Conservation (phyloP, 192 early-diverging fungal genomes). For the Phlyctochytrium arcticum region DNA sequence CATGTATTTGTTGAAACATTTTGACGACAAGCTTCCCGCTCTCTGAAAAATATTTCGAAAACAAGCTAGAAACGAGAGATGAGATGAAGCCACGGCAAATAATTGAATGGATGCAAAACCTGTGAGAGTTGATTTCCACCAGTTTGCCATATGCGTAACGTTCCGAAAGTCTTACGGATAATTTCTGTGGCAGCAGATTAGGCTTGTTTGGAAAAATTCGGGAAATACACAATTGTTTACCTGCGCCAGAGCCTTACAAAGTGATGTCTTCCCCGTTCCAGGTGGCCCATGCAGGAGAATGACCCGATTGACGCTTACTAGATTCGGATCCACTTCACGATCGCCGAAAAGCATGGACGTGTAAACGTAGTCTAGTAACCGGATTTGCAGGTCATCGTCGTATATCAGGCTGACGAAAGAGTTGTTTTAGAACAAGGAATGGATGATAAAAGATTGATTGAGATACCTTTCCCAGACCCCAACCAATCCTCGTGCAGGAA, state of each 20-base stretch:
- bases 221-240: conserved; percentile 6
- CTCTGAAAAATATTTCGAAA: conserved; percentile 76
- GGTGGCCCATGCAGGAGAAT: conserved; percentile 66
- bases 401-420: conserved; percentile 58
- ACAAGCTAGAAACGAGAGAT: conserved; percentile 37
- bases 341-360: conserved; percentile 63
- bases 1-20: conserved; percentile 56
- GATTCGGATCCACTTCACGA: conserved; percentile 43
- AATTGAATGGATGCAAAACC: neutral
- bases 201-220: neutral
- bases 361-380: conserved; percentile 58
- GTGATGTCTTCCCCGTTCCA: conserved; percentile 36
- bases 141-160: conserved; percentile 53
- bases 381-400: conserved; percentile 48
- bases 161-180: conserved; percentile 53
- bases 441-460: too few relatives aligned
- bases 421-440: too few relatives aligned
- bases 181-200: conserved; percentile 38
- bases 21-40: conserved; percentile 63
- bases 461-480: conserved; percentile 52
- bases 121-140: conserved; percentile 69
- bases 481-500: conserved; percentile 43
- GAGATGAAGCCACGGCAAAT: neutral
- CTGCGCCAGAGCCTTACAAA: conserved; percentile 60
- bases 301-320: conserved; percentile 61